phyloP scores from a whole-genome alignment of 2,329 filamentous ascomycete genomes.

The Cercospora zeina region DNA sequence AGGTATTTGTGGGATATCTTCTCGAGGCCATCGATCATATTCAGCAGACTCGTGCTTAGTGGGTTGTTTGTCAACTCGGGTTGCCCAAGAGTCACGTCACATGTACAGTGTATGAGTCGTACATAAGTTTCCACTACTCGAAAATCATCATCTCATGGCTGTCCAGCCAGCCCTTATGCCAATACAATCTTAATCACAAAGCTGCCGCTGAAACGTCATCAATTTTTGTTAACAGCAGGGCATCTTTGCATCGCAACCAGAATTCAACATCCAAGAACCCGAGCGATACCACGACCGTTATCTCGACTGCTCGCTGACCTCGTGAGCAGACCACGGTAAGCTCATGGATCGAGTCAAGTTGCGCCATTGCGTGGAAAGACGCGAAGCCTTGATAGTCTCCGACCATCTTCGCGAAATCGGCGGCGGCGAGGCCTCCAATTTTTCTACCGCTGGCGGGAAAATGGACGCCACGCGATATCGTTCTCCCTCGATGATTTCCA shows the following conservation, averaged over 20 bases:
- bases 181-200: neutral
- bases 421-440: neutral
- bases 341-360: neutral
- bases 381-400: neutral
- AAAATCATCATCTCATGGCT: neutral
- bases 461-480: neutral
- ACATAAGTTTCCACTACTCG: neutral
- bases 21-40: conserved; percentile 41
- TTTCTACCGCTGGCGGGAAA: neutral
- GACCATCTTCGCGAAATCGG: neutral
- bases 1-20: conserved; percentile 39
- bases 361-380: neutral
- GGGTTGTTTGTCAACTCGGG: neutral
- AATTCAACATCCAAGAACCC: neutral
- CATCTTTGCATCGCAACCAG: conserved; percentile 5
- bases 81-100: neutral
- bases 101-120: neutral
- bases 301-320: neutral
- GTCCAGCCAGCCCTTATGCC: neutral
- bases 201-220: neutral
- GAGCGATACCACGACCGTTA: neutral
- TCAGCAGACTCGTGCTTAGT: conserved; percentile 28
- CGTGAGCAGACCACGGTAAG: neutral
- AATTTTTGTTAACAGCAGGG: neutral
- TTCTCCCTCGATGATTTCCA: conserved; percentile 16